phyloP scores from a whole-genome alignment of 257 asterid species.

The Anisodus acutangulus region DNA sequence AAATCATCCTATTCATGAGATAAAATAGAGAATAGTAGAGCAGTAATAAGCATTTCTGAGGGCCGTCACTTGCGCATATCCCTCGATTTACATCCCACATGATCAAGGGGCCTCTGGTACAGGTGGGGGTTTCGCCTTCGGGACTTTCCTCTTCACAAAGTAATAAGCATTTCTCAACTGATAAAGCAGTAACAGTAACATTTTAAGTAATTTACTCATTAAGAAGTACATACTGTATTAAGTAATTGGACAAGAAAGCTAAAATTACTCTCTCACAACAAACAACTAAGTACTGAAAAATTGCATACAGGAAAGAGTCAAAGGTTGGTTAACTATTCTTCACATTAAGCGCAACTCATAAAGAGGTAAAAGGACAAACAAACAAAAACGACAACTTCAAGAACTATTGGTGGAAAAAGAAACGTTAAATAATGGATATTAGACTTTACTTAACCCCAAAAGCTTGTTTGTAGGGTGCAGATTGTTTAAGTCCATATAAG shows the following conservation, averaged over 20 bases:
- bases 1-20: constrained; percentile 49
- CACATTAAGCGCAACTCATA: not conserved
- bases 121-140: too few species aligned
- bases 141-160: too few species aligned
- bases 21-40: not conserved
- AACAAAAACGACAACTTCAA: not conserved
- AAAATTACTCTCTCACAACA: not conserved
- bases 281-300: not conserved
- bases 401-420: not conserved
- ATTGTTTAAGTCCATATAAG: too few species aligned
- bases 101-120: too few species aligned
- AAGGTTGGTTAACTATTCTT: not conserved
- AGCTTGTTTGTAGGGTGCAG: too few species aligned
- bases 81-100: too few species aligned
- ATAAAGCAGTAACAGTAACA: not conserved
- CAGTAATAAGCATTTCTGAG: not conserved
- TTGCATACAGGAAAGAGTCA: not conserved
- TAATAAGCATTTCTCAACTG: not conserved
- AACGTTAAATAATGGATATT: too few species aligned
- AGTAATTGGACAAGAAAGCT: not conserved
- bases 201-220: constrained; percentile 8
- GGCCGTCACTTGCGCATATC: too few species aligned
- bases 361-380: not conserved
- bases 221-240: not conserved
- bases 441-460: too few species aligned